Evolutionary conservation across 2,329 filamentous ascomycete species (phyloP).

Genomic region (Triangularia setosa): DNA sequence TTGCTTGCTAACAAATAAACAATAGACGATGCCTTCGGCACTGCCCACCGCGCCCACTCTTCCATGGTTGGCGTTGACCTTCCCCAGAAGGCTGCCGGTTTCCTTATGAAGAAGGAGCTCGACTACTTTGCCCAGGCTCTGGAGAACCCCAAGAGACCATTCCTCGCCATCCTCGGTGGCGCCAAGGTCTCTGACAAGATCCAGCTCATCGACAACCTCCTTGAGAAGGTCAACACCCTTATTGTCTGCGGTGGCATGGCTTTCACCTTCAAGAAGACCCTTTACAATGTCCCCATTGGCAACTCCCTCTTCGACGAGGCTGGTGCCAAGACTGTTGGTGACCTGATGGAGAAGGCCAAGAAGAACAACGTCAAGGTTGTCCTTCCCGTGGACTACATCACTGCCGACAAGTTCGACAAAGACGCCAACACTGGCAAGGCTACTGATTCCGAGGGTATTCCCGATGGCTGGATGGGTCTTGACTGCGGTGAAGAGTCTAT

Average conservation of each 20-base stretch:
- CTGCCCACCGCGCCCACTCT: constrained; percentile 95
- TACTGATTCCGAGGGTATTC: constrained; percentile 83
- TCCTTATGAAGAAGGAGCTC: constrained; percentile 99
- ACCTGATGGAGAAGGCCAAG: constrained; percentile 93
- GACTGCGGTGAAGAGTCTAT: constrained; percentile 89
- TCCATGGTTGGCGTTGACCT: constrained; percentile 98
- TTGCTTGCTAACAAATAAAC: constrained; percentile 25
- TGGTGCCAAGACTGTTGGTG: constrained; percentile 83
- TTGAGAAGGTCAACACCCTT: constrained; percentile 95
- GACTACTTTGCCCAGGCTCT: constrained; percentile 99
- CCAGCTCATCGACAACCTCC: constrained; percentile 96
- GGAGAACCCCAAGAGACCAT: constrained; percentile 87
- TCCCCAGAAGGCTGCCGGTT: constrained; percentile 93
- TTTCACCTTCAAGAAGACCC: constrained; percentile 99
- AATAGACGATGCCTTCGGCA: constrained; percentile 94
- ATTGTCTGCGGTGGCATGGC: constrained; percentile 98
- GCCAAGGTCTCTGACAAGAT: constrained; percentile 99
- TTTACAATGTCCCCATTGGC: constrained; percentile 85
- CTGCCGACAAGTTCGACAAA: constrained; percentile 87
- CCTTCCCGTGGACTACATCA: constrained; percentile 91
- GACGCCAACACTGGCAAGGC: constrained; percentile 78
- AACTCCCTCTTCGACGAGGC: constrained; percentile 90
- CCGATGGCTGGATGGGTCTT: constrained; percentile 96
- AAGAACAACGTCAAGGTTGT: constrained; percentile 93
- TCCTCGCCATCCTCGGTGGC: constrained; percentile 96